A percentile compares a stretch with the other conserved stretches of the same genome.
These are phyloP conservation scores for Colletotrichum lini DNA, from an alignment of 2,329 filamentous ascomycete genomes.

Conservation along the genomic window DNA sequence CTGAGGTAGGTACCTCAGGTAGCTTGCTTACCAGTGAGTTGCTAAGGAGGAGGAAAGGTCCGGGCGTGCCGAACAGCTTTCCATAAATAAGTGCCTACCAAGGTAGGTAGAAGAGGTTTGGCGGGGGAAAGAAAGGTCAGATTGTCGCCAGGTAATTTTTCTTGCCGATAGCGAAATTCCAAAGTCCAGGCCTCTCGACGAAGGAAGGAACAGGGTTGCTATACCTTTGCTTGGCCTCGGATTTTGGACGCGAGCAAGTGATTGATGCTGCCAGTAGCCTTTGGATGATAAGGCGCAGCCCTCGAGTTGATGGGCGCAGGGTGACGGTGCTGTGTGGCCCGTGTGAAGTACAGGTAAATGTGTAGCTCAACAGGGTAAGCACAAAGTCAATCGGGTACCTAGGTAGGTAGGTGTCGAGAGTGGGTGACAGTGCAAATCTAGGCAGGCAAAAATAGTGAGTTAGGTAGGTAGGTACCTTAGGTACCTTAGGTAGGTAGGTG, in stretches of 20 bases:
- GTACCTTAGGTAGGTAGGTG: neutral
- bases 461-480: neutral
- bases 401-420: neutral
- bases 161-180: neutral
- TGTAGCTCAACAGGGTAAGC: slow-evolving; percentile 10
- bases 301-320: slow-evolving; percentile 24
- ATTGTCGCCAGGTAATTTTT: neutral
- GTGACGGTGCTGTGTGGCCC: slow-evolving; percentile 21
- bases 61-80: neutral
- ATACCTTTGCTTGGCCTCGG: slow-evolving; percentile 13
- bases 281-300: slow-evolving; percentile 16
- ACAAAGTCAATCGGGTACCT: neutral
- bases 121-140: neutral
- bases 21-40: slow-evolving; percentile 24
- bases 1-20: neutral
- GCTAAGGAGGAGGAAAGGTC: slow-evolving; percentile 5
- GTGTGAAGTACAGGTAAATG: neutral
- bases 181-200: neutral
- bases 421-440: neutral
- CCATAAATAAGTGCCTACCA: neutral
- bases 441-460: neutral
- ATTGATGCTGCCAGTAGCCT: slow-evolving; percentile 28
- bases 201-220: neutral
- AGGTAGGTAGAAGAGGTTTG: neutral
- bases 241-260: slow-evolving; percentile 8